Evolutionary conservation across 805 yeast genomes (phyloP), one percentile per base, ranked within the genome.

Genomic region (Ogataea thermomethanolica): DNA sequence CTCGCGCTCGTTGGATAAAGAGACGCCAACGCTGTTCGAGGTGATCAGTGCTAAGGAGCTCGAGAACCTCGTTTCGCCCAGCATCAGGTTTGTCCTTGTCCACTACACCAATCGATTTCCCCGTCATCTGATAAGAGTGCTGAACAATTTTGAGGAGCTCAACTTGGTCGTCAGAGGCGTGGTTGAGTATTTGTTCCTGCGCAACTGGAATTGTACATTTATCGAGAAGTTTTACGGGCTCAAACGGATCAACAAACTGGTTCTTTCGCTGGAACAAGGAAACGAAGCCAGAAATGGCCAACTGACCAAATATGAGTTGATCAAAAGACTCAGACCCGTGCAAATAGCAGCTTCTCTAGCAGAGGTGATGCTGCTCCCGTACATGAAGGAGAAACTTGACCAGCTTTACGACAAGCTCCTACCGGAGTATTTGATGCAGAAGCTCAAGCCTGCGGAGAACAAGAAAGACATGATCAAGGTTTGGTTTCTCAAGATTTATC

Each of bases 141-240:
- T 87, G 21, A 78, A 84, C 51, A 66, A 69, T 31, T 89, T 84
- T 55, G 96, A 91, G 58, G 96, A 87, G 65, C 54, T 88, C 26
- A 82, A 82, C 51, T 58, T 82, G 3, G 43, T 76, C 2, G 44
- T 82, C 2, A 66, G 90, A 53, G 79, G 84, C 0, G 42, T 73
- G 3, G 65, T 91, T 1, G 97, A 93, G 59, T 79, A 79, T 69
- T 71, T 74, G 46, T 85, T 81, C 50, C 60, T 91, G 35, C 73
- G 67, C 37, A 69, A 70, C 35, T 85, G 93, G 87, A 90, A 86
- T 53, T 78, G 95, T 0, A 78, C 93, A 2, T 87, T 91, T 54
- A 87, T 95, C 0, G 97, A 91, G 59, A 84, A 85, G 56, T 91
- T 91, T 57, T 91, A 91, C 56, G 98, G 97, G 2, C 64, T 91